Base-by-base conservation (phyloP, 495 filamentous ascomycete species). In the Neurospora sp. region DNA sequence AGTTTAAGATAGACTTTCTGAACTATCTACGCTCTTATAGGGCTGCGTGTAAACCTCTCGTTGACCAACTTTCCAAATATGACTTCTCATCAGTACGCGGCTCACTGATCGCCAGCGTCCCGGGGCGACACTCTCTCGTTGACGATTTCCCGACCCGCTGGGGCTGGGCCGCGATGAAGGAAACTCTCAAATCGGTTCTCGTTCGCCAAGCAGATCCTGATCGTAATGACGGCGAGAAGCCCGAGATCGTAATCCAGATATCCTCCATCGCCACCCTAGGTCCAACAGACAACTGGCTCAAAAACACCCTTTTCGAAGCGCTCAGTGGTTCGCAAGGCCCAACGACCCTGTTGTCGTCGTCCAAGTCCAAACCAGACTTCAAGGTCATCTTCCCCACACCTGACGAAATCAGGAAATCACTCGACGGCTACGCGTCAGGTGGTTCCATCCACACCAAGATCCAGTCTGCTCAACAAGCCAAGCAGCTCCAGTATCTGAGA, bases 261-360 rank as follows among this genome's bases (percentile, higher is more conserved):
- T 97, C 94, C 1, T 96, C 93, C 14, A 90, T 97, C 31, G 94
- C 93, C 7, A 91, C 92, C 1, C 85, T 97, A 0, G 93, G 93
- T 3, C 84, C 85, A 68, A 90, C 84, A 35, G 87, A 94, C 71
- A 88, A 86, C 74, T 98, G 94, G 94, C 83, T 97, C 8, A 84
- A 84, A 74, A 84, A 85, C 1, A 86, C 87, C 0, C 84, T 97
- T 70, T 91, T 94, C 78, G 72, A 78, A 40, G 78, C 86, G 10
- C 81, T 91, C 8, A 79, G 81, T 20, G 79, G 81, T 39, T 65
- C 77, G 8, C 40, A 61, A 70, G 37, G 27, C 20, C 10, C 44
- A 40, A 16, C 40, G 20, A 20, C n/a, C n/a, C n/a, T 40, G 14
- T 4, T 4, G 8, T 53, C 20, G 8, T 45, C n/a, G 9, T 59